Evolutionary conservation across 768 basidiomycete species (phyloP), one percentile per base, ranked within the genome.

Genomic region (Candolleomyces efflorescens): DNA sequence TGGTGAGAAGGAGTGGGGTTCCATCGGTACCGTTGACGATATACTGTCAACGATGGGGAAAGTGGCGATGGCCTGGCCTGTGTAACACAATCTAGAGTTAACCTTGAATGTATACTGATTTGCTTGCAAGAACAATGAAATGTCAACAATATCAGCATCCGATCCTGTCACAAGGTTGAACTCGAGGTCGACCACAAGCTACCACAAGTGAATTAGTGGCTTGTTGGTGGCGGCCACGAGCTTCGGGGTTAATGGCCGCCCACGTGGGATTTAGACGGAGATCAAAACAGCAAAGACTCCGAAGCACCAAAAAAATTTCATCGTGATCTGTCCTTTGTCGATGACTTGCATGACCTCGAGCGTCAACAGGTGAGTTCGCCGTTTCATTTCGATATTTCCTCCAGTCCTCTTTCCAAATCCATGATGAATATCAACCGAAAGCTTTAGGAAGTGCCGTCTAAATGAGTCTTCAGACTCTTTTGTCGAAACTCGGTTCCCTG

Each of bases 11-110:
- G 62, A 63, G 5, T 75, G 74, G 48, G 59, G 71, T 24, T 78
- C 78, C 5, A 60, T 75, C 36, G 80, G 62, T 12, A 63, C 37
- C n/a, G 64, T 67, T 1, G 67, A 64, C 13, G 78, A 80, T 55
- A 65, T 81, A 27, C 56, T 66, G 41, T 68, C 66, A 38, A 64
- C 72, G 3, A 59, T 67, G 17, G 79, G 76, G 27, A 69, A 67
- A 50, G 68, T 67, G 48, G 78, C 78, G 3, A 78, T 78, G 76
- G 78, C 76, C 3, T 62, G 78, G 22, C 22, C 24, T 22, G 48
- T 51, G 15, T 44, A 24, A 37, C 22, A 6, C 13, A 9, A 37
- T 52, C 11, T 20, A 49, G 48, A 49, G 38, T 36, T 38, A 32
- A 27, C 32, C 18, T 5, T 23, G 22, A 45, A 45, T 45, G 44